These are phyloP conservation scores for Candida orba DNA, from an alignment of 805 yeast genomes.

Conservation along the genomic window DNA sequence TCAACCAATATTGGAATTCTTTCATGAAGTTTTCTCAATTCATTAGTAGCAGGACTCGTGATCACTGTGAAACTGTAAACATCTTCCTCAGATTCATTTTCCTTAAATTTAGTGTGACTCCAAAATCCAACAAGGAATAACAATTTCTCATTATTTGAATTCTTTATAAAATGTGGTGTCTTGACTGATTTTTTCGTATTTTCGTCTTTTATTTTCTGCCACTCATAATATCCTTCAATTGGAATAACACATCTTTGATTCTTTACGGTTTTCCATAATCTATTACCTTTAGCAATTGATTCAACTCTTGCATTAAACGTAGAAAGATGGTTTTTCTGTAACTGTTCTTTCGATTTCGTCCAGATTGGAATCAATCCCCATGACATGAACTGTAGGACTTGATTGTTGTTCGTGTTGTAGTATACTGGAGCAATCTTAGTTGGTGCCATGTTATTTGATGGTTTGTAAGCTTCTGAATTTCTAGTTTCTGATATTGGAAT, in stretches of 20 bases:
- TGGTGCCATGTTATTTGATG: slow-evolving; percentile 58
- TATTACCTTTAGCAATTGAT: slow-evolving; percentile 38
- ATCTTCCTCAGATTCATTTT: slow-evolving; percentile 1
- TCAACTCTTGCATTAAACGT: slow-evolving; percentile 76
- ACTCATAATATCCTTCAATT: slow-evolving; percentile 80
- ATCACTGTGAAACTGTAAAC: slow-evolving; percentile 57
- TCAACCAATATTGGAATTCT: slow-evolving; percentile 72
- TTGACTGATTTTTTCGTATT: slow-evolving; percentile 33
- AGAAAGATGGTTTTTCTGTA: slow-evolving; percentile 27
- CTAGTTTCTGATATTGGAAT: slow-evolving; percentile 3
- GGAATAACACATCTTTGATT: slow-evolving; percentile 67
- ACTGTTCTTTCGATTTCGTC: slow-evolving; percentile 36
- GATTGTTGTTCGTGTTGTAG: slow-evolving; percentile 5
- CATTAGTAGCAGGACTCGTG: slow-evolving; percentile 62
- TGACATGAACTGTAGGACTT: slow-evolving; percentile 47
- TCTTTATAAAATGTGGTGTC: slow-evolving; percentile 58
- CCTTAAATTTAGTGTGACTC: slow-evolving; percentile 15
- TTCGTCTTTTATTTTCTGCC: slow-evolving; percentile 36
- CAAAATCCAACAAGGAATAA: slow-evolving; percentile 63
- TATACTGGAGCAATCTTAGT: slow-evolving; percentile 41
- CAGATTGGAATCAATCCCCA: slow-evolving; percentile 79
- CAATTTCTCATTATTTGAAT: slow-evolving; percentile 39
- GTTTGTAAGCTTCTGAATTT: slow-evolving; percentile 20
- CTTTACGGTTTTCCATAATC: slow-evolving; percentile 51
- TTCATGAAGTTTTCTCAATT: slow-evolving; percentile 60